Percentiles rank a stretch among this genome's conserved stretches.
Conservation (phyloP, 805 yeast species). For the Hanseniaspora singularis region DNA sequence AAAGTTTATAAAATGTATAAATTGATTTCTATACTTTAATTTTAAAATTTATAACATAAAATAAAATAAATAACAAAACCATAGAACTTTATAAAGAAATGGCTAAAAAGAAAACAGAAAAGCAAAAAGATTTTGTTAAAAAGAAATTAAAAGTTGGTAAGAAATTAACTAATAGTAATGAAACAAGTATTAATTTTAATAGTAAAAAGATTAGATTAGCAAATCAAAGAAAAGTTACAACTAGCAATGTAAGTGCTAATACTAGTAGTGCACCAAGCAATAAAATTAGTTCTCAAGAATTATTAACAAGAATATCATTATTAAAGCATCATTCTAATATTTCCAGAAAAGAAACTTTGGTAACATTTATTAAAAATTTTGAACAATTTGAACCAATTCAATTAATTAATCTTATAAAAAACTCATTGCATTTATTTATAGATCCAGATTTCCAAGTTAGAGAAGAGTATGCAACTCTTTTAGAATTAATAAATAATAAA, state of each 20-base stretch:
- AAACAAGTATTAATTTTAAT: constrained; percentile 75
- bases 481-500: constrained; percentile 36
- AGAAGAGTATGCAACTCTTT: constrained; percentile 38
- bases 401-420: constrained; percentile 29
- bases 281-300: constrained; percentile 25
- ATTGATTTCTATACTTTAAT: too few relatives aligned
- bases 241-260: background rate
- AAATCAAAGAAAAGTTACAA: constrained; percentile 23
- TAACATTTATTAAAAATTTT: constrained; percentile 37
- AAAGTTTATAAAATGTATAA: too few relatives aligned
- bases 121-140: constrained; percentile 40
- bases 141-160: constrained; percentile 83
- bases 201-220: constrained; percentile 38
- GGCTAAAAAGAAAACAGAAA: constrained; percentile 32
- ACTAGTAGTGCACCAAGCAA: background rate
- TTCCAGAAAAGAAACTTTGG: constrained; percentile 62
- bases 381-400: constrained; percentile 24
- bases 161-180: constrained; percentile 56
- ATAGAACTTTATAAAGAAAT: constrained; percentile 16
- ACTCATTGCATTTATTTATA: constrained; percentile 27
- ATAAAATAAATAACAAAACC: background rate
- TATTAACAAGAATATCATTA: constrained; percentile 57
- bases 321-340: constrained; percentile 60
- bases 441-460: constrained; percentile 63
- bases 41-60: too few relatives aligned